Evolutionary conservation across 257 asterid species (phyloP), one percentile per base, ranked within the genome.

Genomic region (Rehmannia glutinosa): DNA sequence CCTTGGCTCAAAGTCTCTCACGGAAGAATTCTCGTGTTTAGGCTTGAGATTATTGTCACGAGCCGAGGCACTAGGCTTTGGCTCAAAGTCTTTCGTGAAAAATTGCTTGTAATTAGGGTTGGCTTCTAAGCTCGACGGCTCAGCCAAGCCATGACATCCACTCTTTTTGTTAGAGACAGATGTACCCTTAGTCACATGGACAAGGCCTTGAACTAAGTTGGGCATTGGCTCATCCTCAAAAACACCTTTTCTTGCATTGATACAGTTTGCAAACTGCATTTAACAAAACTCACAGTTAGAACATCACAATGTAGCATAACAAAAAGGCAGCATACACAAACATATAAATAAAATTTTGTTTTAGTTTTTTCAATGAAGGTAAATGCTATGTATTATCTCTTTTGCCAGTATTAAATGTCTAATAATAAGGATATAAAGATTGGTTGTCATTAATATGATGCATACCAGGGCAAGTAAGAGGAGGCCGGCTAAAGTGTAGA

Each of bases 381-480:
- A n/a, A n/a, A n/a, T n/a, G n/a, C n/a, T 30, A 30, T 30, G 6
- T 28, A 28, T 55, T 11, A 28, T 55, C 28, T 15, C 19, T 30
- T 16, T 1, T n/a, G n/a, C n/a, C 2, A 19, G 55, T 19, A 6
- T 3, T 19, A 2, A 19, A 49, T 13, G 3, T 21, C 28, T n/a
- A 12, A 4, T 10, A 1, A 38, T n/a, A n/a, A n/a, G 25, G 3
- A n/a, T 12, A 33, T 33, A 33, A 33, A 33, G 39, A 33, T 33
- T 6, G 39, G 39, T 4, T 33, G 5, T 1, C 5, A 15, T 43
- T n/a, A 3, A 13, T 16, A 7, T 36, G 45, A 38, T 28, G 54
- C 79, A 66, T 71, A 82, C 84, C 74, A 79, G 12, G 4, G 78
- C 73, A 47, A 82, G 80, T n/a, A 56, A 73, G 77, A 82, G 45